Evolutionary conservation across 495 filamentous ascomycete species (phyloP).

Genomic region (Penicillium flavigenum): DNA sequence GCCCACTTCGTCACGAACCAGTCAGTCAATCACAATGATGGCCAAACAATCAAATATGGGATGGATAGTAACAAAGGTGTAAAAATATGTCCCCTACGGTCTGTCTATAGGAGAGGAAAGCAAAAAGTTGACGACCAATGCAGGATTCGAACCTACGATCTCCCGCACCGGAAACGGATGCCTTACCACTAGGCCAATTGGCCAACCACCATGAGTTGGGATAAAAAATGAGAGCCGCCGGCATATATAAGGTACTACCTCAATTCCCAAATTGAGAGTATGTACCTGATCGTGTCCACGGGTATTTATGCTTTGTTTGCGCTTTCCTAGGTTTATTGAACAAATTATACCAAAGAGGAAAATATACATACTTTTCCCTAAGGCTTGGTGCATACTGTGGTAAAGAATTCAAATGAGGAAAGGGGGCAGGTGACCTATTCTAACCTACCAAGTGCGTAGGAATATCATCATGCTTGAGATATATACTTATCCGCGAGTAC

Average conservation of each 20-base stretch:
- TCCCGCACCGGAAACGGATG: constrained; percentile 35
- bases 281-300: not conserved
- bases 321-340: not conserved
- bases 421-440: not conserved
- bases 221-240: not conserved
- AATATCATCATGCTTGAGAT: not conserved
- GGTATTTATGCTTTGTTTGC: not conserved
- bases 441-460: not conserved
- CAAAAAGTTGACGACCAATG: constrained; percentile 29
- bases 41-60: too few relatives aligned
- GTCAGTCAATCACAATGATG: too few relatives aligned
- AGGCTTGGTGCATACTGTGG: not conserved
- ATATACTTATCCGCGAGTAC: not conserved
- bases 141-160: constrained; percentile 40
- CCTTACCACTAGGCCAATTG: constrained; percentile 38
- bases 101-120: not conserved
- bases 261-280: not conserved
- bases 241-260: not conserved
- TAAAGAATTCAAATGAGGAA: not conserved
- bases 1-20: too few relatives aligned
- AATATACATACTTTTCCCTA: not conserved
- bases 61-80: too few relatives aligned
- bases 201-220: constrained; percentile 17
- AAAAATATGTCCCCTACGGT: too few relatives aligned
- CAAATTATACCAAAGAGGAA: not conserved